Evolutionary conservation across 2,329 filamentous ascomycete species (phyloP), one percentile per base, ranked within the genome.

Genomic region (Colletotrichum ledebouriae): DNA sequence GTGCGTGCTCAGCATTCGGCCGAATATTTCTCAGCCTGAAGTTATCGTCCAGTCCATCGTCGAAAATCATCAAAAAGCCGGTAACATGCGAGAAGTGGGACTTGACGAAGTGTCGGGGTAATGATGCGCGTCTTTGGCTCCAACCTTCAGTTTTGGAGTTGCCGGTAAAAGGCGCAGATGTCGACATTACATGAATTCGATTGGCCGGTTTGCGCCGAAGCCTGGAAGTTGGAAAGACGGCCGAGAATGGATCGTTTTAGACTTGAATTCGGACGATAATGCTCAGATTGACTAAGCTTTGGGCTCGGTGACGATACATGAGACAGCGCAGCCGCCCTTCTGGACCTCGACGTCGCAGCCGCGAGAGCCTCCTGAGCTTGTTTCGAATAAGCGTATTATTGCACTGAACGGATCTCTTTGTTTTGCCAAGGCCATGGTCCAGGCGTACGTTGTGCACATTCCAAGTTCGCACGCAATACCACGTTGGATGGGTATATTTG

Each of bases 361-460:
- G 53, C 15, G 20, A 22, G 17, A 37, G 33, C 33, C 15, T 20
- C 29, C 15, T 39, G 50, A 67, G 52, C 29, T 61, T 62, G 64
- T 63, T 57, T 67, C 59, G 44, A 67, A 58, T 20, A 56, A 61
- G 47, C 37, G 37, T 61, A 33, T 44, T n/a, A 33, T 39, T 61
- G 58, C 37, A 13, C 10, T 42, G 39, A 33, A 34, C 17, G 25
- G 49, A 39, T 7, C 6, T 25, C 49, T 49, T 44, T 59, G n/a
- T 39, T 56, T 52, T 25, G 29, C 47, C 57, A 61, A 55, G 39
- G 13, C 58, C 58, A 37, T 6, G n/a, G 47, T 46, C 29, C 39
- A 29, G 41, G 37, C 49, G 20, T n/a, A 49, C 56, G 47, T 11
- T 39, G 15, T 33, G 10, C 22, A 42, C 17, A 20, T 63, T 29